phyloP scores from a whole-genome alignment of 202 grass and related monocot genomes.

The Musa balbisiana region DNA sequence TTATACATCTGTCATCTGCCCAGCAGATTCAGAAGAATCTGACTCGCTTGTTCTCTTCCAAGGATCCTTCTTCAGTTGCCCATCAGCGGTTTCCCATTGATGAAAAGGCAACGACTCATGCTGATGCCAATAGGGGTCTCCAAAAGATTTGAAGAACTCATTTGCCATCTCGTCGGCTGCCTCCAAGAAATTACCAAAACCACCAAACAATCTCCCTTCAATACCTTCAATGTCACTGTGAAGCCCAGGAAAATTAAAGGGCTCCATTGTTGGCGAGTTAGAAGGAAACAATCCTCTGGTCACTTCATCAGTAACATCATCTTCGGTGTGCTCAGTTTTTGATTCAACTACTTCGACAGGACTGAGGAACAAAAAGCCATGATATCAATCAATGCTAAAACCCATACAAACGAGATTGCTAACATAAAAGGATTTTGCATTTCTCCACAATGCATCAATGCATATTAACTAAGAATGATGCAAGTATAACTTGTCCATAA shows the following conservation, averaged over 20 bases:
- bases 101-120: constrained; percentile 23
- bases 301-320: constrained; percentile 68
- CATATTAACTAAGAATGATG: no score
- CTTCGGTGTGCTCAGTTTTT: constrained; percentile 72
- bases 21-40: constrained; percentile 44
- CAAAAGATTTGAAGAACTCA: constrained; percentile 19
- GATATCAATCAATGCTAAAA: not conserved
- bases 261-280: constrained; percentile 30
- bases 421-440: no score
- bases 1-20: constrained; percentile 73
- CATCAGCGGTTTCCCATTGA: constrained; percentile 21
- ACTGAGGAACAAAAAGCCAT: constrained; percentile 24
- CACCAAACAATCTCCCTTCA: constrained; percentile 43
- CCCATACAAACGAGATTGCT: no score
- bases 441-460: no score
- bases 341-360: constrained; percentile 68
- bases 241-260: constrained; percentile 61
- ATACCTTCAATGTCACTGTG: constrained; percentile 61
- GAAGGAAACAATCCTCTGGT: constrained; percentile 27
- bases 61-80: constrained; percentile 23
- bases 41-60: constrained; percentile 25
- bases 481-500: no score
- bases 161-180: constrained; percentile 22
- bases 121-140: not conserved
- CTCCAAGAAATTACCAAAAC: constrained; percentile 14